These are phyloP conservation scores for Coelastrella sp. DNA, from an alignment of 139 green algal genomes.

Conservation along the genomic window DNA sequence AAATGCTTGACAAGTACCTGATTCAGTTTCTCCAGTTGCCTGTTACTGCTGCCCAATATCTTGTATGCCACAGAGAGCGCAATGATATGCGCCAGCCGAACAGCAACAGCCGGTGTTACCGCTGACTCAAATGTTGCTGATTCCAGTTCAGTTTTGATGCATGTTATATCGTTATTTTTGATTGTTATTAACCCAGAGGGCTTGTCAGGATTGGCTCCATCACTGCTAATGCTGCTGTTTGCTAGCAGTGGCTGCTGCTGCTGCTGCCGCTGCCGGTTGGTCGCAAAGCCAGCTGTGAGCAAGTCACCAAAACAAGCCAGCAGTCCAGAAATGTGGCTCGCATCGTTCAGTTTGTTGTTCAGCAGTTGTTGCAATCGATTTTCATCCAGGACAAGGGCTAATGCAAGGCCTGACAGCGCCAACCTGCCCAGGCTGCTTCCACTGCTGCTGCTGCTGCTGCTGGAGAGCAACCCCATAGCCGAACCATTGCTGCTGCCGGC, in stretches of 20 bases:
- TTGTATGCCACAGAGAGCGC: constrained; percentile 61
- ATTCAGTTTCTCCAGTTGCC: constrained; percentile 16
- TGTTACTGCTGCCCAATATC: constrained; percentile 51
- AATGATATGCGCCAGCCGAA: constrained; percentile 76
- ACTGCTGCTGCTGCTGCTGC: constrained; percentile 26
- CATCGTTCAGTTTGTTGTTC: neutral
- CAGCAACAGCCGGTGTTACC: constrained; percentile 67
- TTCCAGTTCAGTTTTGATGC: constrained; percentile 72
- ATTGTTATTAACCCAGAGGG: constrained; percentile 67
- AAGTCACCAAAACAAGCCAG: constrained; percentile 76
- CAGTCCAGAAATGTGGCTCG: constrained; percentile 69
- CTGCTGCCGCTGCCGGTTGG: constrained; percentile 2
- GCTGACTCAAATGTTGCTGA: constrained; percentile 69
- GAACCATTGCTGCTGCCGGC: neutral
- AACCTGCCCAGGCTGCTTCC: constrained; percentile 64
- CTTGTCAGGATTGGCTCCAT: neutral
- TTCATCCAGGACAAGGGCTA: constrained; percentile 77
- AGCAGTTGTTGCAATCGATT: constrained; percentile 73
- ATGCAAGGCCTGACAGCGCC: constrained; percentile 67
- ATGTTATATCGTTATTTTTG: constrained; percentile 76
- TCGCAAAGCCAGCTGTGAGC: constrained; percentile 51
- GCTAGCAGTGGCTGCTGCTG: constrained; percentile 16
- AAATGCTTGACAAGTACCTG: neutral
- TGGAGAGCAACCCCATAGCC: neutral
- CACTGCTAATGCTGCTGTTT: neutral